Conservation (phyloP, 176 grass and related monocot genomes). For the Pharus latifolius region DNA sequence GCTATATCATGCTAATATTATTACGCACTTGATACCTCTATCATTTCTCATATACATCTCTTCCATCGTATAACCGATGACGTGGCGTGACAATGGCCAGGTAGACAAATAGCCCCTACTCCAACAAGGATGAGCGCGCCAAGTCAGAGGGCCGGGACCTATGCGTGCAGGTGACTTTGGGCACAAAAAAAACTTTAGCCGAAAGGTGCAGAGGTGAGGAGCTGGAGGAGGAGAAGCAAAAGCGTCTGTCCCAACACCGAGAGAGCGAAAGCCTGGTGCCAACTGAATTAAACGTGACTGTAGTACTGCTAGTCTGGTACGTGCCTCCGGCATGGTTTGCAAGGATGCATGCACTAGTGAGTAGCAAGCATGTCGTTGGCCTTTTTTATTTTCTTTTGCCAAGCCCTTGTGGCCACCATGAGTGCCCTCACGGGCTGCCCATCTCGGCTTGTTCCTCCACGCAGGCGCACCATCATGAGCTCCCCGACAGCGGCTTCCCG, state of each 20-base stretch:
- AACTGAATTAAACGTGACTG: not conserved
- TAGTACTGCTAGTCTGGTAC: not conserved
- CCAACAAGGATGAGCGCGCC: not conserved
- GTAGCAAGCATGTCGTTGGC: not conserved
- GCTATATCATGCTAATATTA: too few species aligned
- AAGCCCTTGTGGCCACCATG: constrained; percentile 21
- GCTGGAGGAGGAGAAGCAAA: not conserved
- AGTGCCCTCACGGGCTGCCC: constrained; percentile 4
- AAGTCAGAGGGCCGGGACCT: not conserved
- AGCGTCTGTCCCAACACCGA: not conserved
- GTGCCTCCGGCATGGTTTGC: not conserved
- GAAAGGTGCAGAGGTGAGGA: too few species aligned
- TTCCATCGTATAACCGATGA: too few species aligned
- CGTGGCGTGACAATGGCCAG: not conserved
- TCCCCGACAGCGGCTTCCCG: not conserved
- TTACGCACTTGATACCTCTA: too few species aligned
- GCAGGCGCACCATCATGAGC: constrained; percentile 11
- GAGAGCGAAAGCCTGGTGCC: not conserved
- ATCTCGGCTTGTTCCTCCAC: constrained; percentile 4
- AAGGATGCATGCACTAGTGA: not conserved
- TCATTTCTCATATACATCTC: too few species aligned
- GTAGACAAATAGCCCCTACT: not conserved
- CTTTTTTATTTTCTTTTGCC: constrained; percentile 1
- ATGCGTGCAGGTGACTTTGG: not conserved
- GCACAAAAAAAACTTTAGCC: not conserved